Conservation (phyloP, 345 rosid species). For the Noccaea bulbosa region DNA sequence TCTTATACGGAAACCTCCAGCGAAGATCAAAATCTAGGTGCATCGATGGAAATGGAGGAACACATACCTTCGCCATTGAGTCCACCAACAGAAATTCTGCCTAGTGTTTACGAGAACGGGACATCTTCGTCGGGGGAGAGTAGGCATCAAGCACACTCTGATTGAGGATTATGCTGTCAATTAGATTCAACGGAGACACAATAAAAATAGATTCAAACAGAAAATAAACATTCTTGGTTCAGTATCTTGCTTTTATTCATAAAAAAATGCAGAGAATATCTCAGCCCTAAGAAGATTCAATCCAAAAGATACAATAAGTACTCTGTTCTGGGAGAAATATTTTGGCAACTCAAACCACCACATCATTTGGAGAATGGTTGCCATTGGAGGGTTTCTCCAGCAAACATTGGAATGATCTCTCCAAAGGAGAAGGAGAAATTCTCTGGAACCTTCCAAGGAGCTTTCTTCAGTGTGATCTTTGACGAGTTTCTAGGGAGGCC, state of each 20-base stretch:
- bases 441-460: slow-evolving; percentile 79
- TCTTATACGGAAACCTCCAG: slow-evolving; percentile 2
- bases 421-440: slow-evolving; percentile 71
- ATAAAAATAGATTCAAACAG: neutral
- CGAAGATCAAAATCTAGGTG: slow-evolving; percentile 22
- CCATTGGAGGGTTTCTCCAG: slow-evolving; percentile 83
- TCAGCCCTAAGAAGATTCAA: slow-evolving; percentile 11
- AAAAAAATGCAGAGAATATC: slow-evolving; percentile 26
- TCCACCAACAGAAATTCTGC: slow-evolving; percentile 27
- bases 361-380: slow-evolving; percentile 42
- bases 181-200: slow-evolving; percentile 11
- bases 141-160: slow-evolving; percentile 28
- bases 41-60: slow-evolving; percentile 28
- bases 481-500: slow-evolving; percentile 84
- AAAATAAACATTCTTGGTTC: slow-evolving; percentile 28
- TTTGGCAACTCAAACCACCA: slow-evolving; percentile 10
- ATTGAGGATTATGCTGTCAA: slow-evolving; percentile 28
- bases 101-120: slow-evolving; percentile 27
- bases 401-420: slow-evolving; percentile 85
- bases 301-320: slow-evolving; percentile 21
- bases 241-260: slow-evolving; percentile 33
- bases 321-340: neutral
- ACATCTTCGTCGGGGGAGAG: slow-evolving; percentile 32
- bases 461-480: slow-evolving; percentile 67
- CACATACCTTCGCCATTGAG: slow-evolving; percentile 36